phyloP scores from a whole-genome alignment of 208 protist species.

The Porcisia deanei region DNA sequence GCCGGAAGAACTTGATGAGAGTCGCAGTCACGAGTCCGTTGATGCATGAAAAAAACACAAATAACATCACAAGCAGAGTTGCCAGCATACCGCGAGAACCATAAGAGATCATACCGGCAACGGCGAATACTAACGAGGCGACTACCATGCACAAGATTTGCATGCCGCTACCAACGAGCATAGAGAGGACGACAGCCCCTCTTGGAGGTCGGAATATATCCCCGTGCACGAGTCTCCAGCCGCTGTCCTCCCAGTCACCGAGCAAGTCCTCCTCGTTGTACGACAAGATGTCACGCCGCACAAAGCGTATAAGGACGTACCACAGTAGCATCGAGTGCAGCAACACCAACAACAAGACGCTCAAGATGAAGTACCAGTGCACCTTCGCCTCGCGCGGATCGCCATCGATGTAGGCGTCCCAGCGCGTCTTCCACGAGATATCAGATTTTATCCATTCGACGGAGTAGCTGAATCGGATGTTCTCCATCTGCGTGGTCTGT shows the following conservation, averaged over 20 bases:
- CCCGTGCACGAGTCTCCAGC: conserved; percentile 94
- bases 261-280: conserved; percentile 86
- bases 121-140: conserved; percentile 67
- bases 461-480: conserved; percentile 61
- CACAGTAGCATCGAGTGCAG: conserved; percentile 94
- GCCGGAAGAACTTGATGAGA: conserved; percentile 75
- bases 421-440: conserved; percentile 92
- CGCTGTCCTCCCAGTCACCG: conserved; percentile 83
- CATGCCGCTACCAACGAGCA: conserved; percentile 84
- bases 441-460: conserved; percentile 54
- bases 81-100: conserved; percentile 85
- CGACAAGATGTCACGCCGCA: conserved; percentile 88
- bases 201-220: conserved; percentile 94
- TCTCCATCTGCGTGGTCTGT: conserved; percentile 5
- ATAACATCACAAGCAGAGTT: conserved; percentile 58
- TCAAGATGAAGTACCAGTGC: conserved; percentile 96
- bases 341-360: conserved; percentile 95
- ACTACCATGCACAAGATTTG: conserved; percentile 87
- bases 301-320: conserved; percentile 93
- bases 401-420: conserved; percentile 91
- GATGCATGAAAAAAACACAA: conserved; percentile 58
- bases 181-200: conserved; percentile 74
- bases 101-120: conserved; percentile 92
- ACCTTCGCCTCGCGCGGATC: conserved; percentile 62
- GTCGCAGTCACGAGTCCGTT: conserved; percentile 86